Evolutionary conservation across 2,329 filamentous ascomycete species (phyloP).

Genomic region (Karstenula rhodostoma): DNA sequence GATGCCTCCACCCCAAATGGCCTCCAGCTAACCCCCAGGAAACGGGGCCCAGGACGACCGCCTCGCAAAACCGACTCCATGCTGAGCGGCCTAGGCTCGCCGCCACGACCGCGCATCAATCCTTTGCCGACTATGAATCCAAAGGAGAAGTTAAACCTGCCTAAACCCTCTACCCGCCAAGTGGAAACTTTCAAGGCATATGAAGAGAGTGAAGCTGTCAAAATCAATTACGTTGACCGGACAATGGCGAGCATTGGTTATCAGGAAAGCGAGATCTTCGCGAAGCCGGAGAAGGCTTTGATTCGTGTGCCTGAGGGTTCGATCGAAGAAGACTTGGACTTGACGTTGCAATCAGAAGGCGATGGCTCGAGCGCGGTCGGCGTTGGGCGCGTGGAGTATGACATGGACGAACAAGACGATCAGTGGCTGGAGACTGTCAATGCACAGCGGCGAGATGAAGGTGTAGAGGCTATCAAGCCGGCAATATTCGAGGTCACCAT

Average conservation of each 20-base stretch:
- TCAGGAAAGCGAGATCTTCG: constrained; percentile 90
- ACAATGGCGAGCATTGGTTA: constrained; percentile 96
- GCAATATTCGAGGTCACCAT: constrained; percentile 98
- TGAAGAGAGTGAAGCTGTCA: constrained; percentile 84
- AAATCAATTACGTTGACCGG: constrained; percentile 92
- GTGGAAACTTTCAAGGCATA: constrained; percentile 82
- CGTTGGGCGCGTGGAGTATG: constrained; percentile 90
- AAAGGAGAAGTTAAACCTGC: constrained; percentile 80
- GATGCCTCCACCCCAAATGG: constrained; percentile 35
- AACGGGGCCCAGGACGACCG: constrained; percentile 69
- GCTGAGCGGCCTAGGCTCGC: constrained; percentile 66
- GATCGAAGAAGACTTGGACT: constrained; percentile 70
- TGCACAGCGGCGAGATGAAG: constrained; percentile 73
- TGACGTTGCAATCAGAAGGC: constrained; percentile 65
- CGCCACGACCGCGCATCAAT: constrained; percentile 70
- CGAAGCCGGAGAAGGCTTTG: constrained; percentile 76
- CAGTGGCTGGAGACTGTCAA: constrained; percentile 94
- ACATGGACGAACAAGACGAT: constrained; percentile 99
- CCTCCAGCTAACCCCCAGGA: constrained; percentile 54
- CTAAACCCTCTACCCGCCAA: constrained; percentile 76
- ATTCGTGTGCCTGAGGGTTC: constrained; percentile 69
- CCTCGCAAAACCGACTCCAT: constrained; percentile 69
- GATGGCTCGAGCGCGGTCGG: constrained; percentile 61
- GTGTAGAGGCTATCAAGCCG: constrained; percentile 84
- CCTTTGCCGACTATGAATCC: constrained; percentile 81